These are phyloP conservation scores for Mimosa bimucronata DNA, from an alignment of 306 rosid species.

Conservation along the genomic window DNA sequence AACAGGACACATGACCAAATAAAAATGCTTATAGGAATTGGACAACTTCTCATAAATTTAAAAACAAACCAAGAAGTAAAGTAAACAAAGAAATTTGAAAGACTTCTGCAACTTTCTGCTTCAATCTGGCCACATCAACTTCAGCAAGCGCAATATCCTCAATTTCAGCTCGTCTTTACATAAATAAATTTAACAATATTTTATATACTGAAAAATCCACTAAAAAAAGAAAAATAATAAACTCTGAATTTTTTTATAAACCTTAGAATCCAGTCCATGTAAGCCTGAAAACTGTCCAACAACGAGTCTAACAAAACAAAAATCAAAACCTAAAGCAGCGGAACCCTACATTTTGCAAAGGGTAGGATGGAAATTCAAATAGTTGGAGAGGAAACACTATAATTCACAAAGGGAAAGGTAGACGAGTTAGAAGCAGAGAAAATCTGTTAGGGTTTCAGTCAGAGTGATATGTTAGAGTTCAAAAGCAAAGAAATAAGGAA, in stretches of 20 bases:
- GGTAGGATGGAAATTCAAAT: too few relatives aligned
- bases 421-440: too few relatives aligned
- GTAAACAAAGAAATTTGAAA: too few relatives aligned
- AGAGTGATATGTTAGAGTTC: too few relatives aligned
- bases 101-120: conserved; percentile 98
- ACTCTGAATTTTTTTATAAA: conserved; percentile 18
- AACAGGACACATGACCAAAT: conserved; percentile 24
- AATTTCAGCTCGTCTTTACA: conserved; percentile 93
- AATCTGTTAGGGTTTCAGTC: too few relatives aligned
- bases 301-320: too few relatives aligned
- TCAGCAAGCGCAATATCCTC: conserved; percentile 99
- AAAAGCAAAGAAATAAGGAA: too few relatives aligned
- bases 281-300: conserved; percentile 88
- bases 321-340: too few relatives aligned
- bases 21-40: conserved; percentile 2
- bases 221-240: conserved; percentile 11
- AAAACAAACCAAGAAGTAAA: background rate
- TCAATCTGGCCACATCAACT: conserved; percentile 96
- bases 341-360: too few relatives aligned
- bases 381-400: too few relatives aligned
- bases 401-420: too few relatives aligned
- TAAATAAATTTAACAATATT: conserved; percentile 47
- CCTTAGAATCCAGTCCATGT: conserved; percentile 97
- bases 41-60: conserved; percentile 1
- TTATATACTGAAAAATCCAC: conserved; percentile 25